Evolutionary conservation across 495 filamentous ascomycete genomes (phyloP).

Genomic region (Lasiosphaeria hispida): DNA sequence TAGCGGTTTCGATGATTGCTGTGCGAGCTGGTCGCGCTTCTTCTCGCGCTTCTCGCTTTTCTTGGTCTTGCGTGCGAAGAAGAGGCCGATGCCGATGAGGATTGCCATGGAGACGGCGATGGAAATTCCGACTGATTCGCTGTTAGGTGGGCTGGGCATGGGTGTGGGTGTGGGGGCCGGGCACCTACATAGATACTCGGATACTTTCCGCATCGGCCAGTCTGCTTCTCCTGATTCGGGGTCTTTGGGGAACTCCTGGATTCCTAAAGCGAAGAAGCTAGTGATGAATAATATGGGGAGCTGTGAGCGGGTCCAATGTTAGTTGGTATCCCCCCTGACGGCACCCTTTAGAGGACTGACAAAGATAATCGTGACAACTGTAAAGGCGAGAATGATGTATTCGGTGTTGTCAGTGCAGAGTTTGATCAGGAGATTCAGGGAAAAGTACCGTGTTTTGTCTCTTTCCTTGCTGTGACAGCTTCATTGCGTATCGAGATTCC

Average conservation of each 20-base stretch:
- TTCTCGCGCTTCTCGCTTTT: not conserved
- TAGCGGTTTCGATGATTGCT: not conserved
- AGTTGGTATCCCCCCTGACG: not conserved
- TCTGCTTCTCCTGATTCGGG: not conserved
- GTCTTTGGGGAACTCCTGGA: constrained; percentile 4
- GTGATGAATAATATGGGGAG: constrained; percentile 6
- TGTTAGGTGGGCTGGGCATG: no score
- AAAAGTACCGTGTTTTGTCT: constrained; percentile 4
- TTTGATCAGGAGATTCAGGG: no score
- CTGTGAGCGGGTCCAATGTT: not conserved
- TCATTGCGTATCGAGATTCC: constrained; percentile 8
- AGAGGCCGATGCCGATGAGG: not conserved
- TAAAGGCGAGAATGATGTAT: constrained; percentile 2
- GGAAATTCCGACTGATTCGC: constrained; percentile 7
- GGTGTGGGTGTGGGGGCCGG: no score
- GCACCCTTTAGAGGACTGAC: not conserved
- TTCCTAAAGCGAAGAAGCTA: constrained; percentile 1
- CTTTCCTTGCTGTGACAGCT: constrained; percentile 7
- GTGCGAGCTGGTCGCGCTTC: not conserved
- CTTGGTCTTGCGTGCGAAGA: not conserved
- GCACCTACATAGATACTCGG: no score
- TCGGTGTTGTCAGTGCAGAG: no score
- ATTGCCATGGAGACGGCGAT: constrained; percentile 6
- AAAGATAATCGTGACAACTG: constrained; percentile 5
- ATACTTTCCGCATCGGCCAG: not conserved